phyloP scores from a whole-genome alignment of 2,329 filamentous ascomycete species.

The Fonsecaea nubica region DNA sequence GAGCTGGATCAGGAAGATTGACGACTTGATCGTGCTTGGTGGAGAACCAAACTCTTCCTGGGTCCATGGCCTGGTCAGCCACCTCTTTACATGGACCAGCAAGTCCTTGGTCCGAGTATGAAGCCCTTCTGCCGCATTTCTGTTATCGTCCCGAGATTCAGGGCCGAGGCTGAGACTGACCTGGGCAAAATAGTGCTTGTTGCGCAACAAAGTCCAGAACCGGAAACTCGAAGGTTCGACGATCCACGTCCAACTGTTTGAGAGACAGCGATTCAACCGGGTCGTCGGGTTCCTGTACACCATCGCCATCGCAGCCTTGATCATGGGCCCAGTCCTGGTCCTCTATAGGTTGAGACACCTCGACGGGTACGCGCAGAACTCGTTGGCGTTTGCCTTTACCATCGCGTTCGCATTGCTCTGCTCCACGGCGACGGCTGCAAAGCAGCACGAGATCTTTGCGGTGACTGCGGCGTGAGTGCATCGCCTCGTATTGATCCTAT shows the following conservation, averaged over 20 bases:
- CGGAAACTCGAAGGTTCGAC: slow-evolving; percentile 11
- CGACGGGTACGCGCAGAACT: slow-evolving; percentile 25
- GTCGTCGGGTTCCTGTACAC: slow-evolving; percentile 28
- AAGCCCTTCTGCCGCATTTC: too few species aligned
- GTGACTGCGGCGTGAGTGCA: slow-evolving; percentile 28
- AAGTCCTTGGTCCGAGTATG: slow-evolving; percentile 4
- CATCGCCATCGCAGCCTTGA: slow-evolving; percentile 12
- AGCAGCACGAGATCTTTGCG: slow-evolving; percentile 27
- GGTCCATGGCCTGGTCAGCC: slow-evolving; percentile 22
- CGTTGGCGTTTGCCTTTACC: slow-evolving; percentile 17
- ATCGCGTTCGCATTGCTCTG: slow-evolving; percentile 23
- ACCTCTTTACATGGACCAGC: background rate
- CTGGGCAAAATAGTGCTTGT: background rate
- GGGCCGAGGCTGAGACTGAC: background rate
- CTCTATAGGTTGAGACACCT: slow-evolving; percentile 17
- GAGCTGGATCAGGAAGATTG: slow-evolving; percentile 27
- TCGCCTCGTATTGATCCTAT: background rate
- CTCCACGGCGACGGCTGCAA: slow-evolving; percentile 26
- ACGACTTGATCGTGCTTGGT: slow-evolving; percentile 25
- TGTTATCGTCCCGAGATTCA: background rate
- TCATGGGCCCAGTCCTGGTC: slow-evolving; percentile 27
- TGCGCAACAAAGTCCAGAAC: slow-evolving; percentile 16
- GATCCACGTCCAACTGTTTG: slow-evolving; percentile 16
- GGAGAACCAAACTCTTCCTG: slow-evolving; percentile 22
- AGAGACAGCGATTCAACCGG: slow-evolving; percentile 23